phyloP scores from a whole-genome alignment of 2,329 filamentous ascomycete species.

The Aspergillus pseudoterreus region DNA sequence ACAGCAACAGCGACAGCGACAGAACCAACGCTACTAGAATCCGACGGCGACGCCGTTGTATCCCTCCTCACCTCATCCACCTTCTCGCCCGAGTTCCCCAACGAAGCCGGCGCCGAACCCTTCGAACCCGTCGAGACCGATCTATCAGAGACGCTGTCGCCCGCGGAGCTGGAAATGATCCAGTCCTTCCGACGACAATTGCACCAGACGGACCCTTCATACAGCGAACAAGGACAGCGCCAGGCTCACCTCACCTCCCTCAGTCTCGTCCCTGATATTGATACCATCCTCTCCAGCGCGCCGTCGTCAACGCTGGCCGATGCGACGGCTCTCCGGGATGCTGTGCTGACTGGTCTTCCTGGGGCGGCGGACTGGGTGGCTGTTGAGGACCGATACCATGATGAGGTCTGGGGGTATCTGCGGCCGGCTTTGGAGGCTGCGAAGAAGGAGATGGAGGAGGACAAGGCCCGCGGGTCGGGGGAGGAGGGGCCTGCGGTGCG shows the following conservation, averaged over 20 bases:
- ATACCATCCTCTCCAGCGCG: constrained; percentile 26
- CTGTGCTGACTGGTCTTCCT: constrained; percentile 26
- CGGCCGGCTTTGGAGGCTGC: constrained; percentile 55
- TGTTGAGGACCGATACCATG: constrained; percentile 40
- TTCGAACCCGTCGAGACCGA: constrained; percentile 22
- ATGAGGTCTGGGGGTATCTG: constrained; percentile 68
- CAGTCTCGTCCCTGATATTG: constrained; percentile 34
- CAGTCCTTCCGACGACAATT: constrained; percentile 29
- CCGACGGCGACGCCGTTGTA: constrained; percentile 43
- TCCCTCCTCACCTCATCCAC: constrained; percentile 33
- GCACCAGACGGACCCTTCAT: not conserved
- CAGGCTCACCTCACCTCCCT: constrained; percentile 18
- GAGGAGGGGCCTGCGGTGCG: constrained; percentile 35
- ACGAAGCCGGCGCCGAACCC: constrained; percentile 18
- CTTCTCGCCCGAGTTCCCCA: constrained; percentile 28
- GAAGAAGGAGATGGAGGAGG: constrained; percentile 50
- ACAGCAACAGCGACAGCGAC: not conserved
- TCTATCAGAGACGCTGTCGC: constrained; percentile 18
- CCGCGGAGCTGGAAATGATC: constrained; percentile 25
- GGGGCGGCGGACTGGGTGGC: constrained; percentile 31
- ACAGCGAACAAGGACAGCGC: not conserved
- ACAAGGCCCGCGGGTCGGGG: constrained; percentile 7
- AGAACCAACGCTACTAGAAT: constrained; percentile 5
- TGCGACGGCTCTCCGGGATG: constrained; percentile 23
- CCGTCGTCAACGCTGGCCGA: constrained; percentile 10